Base-by-base conservation (phyloP, 805 yeast genomes). In the Wickerhamiella vanderwaltii region DNA sequence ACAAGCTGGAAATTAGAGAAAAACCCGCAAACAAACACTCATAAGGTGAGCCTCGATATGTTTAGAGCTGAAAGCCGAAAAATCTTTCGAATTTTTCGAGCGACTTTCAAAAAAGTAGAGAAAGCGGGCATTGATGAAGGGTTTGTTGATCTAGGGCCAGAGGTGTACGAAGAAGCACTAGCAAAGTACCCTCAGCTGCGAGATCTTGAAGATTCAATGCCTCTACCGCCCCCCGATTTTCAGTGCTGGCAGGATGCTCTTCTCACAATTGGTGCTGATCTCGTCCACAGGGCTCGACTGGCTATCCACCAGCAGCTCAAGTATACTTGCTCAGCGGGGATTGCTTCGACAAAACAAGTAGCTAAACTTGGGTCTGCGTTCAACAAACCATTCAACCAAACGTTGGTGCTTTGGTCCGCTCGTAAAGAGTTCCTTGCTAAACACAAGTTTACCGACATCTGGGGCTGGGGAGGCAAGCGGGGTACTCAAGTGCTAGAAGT, bases 121-220 rank as follows among this genome's bases (percentile, higher is more conserved):
- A 87, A 87, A 61, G 97, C 95, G 0, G 85, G 96, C 61, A 91
- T 87, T 15, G 98, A 91, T 61, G 98, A 91, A 61, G 77, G 86
- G 37, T 91, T 80, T 55, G 49, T 91, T 50, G 96, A 91, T 60
- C 58, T 91, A 30, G 95, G 96, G 0, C 63, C 80, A 29, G 50
- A 72, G 18, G 72, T 84, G 0, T 68, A 72, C 50, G 45, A 56
- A 1, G 61, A 56, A 39, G 58, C 76, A 9, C 35, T 67, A 2
- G 61, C 60, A 9, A 29, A 59, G 2, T 71, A 72, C 39, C 88
- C 93, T 0, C 53, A 62, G 6, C 46, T 77, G 13, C 31, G 51
- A 16, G 39, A 45, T n/a, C 12, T 46, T 4, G 25, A 29, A 18
- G 36, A 43, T 15, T 23, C 35, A 15, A 34, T 51, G 6, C 51